These are phyloP conservation scores for Hemerocallis citrina DNA, from an alignment of 106 monocot genomes.

Conservation along the genomic window DNA sequence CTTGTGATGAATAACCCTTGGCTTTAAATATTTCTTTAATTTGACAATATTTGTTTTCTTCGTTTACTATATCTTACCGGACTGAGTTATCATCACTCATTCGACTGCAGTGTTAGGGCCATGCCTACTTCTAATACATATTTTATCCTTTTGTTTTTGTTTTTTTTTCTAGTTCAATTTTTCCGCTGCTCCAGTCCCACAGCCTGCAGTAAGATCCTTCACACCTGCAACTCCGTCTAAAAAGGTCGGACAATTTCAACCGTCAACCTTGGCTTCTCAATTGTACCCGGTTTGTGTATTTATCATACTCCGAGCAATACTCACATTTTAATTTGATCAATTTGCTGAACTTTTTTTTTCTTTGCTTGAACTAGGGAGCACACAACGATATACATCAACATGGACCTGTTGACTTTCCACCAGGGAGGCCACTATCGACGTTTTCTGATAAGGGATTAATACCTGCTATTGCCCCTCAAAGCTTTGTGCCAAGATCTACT, in stretches of 20 bases:
- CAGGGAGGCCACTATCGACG: conserved; percentile 18
- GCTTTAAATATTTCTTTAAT: too few species aligned
- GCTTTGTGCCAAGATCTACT: conserved; percentile 27
- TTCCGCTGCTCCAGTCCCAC: conserved; percentile 31
- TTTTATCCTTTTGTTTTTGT: too few species aligned
- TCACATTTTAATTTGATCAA: too few species aligned
- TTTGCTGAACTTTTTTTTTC: background rate
- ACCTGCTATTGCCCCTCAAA: conserved; percentile 19
- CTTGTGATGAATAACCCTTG: too few species aligned
- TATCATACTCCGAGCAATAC: background rate
- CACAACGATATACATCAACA: conserved; percentile 30
- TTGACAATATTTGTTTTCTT: too few species aligned
- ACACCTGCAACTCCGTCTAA: conserved; percentile 48
- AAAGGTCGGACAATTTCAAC: conserved; percentile 76
- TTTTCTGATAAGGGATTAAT: too few species aligned
- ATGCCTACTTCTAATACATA: too few species aligned
- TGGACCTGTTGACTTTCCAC: conserved; percentile 19
- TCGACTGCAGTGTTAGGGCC: too few species aligned
- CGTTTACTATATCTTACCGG: too few species aligned
- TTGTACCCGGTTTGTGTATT: conserved; percentile 45
- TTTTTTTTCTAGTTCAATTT: background rate
- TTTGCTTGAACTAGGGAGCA: conserved; percentile 23
- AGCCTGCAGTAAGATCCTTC: conserved; percentile 49
- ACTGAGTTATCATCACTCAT: too few species aligned
- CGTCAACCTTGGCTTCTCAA: conserved; percentile 54